Percentiles rank a stretch among this genome's conserved stretches.
Conservation (phyloP, 1,284 basidiomycete species). For the Xerocomus minutiporus region DNA sequence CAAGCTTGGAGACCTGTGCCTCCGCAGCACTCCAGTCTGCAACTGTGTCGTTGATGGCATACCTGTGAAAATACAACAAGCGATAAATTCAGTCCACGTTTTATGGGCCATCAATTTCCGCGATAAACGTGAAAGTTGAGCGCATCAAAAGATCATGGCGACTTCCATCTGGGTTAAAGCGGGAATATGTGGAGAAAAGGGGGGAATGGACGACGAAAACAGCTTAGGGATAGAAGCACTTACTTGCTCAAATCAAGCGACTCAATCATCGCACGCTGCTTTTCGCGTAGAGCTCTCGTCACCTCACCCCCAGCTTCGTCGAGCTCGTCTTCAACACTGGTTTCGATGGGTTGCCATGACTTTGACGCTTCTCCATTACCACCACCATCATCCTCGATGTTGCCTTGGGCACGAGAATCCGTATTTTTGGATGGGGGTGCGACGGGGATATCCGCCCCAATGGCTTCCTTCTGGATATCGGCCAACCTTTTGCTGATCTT, state of each 20-base stretch:
- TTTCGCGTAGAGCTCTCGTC: conserved; percentile 49
- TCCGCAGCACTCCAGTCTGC: conserved; percentile 75
- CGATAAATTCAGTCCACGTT: neutral
- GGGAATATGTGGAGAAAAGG: conserved; percentile 9
- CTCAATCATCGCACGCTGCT: conserved; percentile 82
- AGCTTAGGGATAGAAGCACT: conserved; percentile 35
- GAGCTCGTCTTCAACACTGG: conserved; percentile 59
- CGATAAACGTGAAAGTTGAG: neutral
- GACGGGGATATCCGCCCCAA: conserved; percentile 54
- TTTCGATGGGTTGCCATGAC: conserved; percentile 51
- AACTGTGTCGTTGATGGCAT: conserved; percentile 67
- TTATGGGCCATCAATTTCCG: neutral
- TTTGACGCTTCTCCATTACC: conserved; percentile 13
- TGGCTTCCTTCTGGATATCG: conserved; percentile 77
- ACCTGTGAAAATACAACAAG: conserved; percentile 42
- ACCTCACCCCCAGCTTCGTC: conserved; percentile 65
- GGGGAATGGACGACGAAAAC: conserved; percentile 3
- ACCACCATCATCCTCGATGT: conserved; percentile 16
- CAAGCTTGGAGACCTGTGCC: conserved; percentile 56
- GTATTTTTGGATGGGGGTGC: conserved; percentile 19
- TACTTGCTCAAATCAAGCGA: conserved; percentile 82
- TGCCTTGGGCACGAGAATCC: conserved; percentile 5
- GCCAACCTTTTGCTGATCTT: conserved; percentile 79
- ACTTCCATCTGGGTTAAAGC: conserved; percentile 3
- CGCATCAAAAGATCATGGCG: neutral